Conservation (phyloP, 441 rosid genomes). For the Rhodomyrtus psidioides region DNA sequence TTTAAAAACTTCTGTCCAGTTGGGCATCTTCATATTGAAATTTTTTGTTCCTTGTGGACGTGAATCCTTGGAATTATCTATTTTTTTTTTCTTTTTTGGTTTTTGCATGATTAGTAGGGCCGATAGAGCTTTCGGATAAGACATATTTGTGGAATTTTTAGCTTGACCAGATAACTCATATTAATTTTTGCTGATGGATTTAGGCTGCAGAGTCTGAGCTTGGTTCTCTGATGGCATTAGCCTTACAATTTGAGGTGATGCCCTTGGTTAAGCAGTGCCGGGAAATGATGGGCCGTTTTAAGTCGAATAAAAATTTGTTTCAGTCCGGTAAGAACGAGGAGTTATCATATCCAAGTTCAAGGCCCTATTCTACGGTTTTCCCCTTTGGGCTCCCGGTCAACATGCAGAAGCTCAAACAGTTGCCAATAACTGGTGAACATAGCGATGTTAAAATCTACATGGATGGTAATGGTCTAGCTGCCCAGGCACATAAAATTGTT, state of each 20-base stretch:
- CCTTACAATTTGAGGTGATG: constrained; percentile 61
- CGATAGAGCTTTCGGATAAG: not conserved
- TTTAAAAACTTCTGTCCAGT: not conserved
- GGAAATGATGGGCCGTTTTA: constrained; percentile 47
- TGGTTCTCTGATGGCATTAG: constrained; percentile 43
- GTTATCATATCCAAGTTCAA: constrained; percentile 48
- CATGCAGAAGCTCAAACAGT: constrained; percentile 45
- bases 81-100: not conserved
- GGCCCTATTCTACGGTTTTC: constrained; percentile 38
- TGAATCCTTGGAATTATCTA: not conserved
- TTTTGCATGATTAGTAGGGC: not conserved
- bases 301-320: constrained; percentile 42
- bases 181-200: not conserved
- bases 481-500: constrained; percentile 61
- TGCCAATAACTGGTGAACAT: constrained; percentile 40
- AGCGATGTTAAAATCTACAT: constrained; percentile 53
- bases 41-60: not conserved
- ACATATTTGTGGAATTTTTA: not conserved
- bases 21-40: not conserved
- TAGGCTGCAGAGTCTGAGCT: constrained; percentile 77
- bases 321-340: constrained; percentile 48
- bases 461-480: constrained; percentile 61
- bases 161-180: not conserved
- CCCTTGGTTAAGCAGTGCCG: constrained; percentile 76
- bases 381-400: constrained; percentile 69